These are phyloP conservation scores for Wickerhamiella slavikovae DNA, from an alignment of 805 yeast species.

Conservation along the genomic window DNA sequence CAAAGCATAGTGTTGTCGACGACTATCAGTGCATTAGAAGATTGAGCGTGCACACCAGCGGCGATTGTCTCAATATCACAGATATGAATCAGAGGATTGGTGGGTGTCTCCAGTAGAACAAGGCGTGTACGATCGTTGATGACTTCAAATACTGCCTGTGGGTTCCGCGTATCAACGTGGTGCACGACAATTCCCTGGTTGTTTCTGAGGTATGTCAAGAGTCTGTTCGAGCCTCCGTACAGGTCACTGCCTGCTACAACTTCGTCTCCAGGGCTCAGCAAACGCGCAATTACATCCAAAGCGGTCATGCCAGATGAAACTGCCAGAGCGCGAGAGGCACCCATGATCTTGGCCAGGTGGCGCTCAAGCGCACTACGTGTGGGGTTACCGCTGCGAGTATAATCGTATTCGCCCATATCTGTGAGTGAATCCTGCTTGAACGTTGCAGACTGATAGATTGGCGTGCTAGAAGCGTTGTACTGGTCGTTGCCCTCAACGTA, in stretches of 20 bases:
- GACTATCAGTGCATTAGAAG: slow-evolving; percentile 59
- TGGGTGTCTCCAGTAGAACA: slow-evolving; percentile 79
- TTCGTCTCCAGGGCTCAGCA: slow-evolving; percentile 64
- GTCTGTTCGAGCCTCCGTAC: slow-evolving; percentile 84
- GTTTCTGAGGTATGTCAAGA: slow-evolving; percentile 47
- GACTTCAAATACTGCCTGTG: slow-evolving; percentile 35
- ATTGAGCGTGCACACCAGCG: slow-evolving; percentile 40
- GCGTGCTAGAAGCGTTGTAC: slow-evolving; percentile 64
- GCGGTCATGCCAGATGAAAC: slow-evolving; percentile 90
- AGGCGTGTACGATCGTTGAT: slow-evolving; percentile 41
- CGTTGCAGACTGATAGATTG: slow-evolving; percentile 86
- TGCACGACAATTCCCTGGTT: slow-evolving; percentile 44
- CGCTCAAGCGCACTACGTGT: slow-evolving; percentile 64
- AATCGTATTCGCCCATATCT: slow-evolving; percentile 65
- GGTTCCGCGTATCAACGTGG: slow-evolving; percentile 68
- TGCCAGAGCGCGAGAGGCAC: slow-evolving; percentile 56
- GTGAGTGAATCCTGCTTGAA: slow-evolving; percentile 59
- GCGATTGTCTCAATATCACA: slow-evolving; percentile 57
- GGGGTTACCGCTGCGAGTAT: slow-evolving; percentile 88
- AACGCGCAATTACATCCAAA: slow-evolving; percentile 60
- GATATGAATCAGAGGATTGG: slow-evolving; percentile 80
- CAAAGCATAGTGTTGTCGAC: slow-evolving; percentile 97
- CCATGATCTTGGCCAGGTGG: slow-evolving; percentile 60
- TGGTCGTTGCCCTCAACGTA: slow-evolving; percentile 41
- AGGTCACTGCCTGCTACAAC: slow-evolving; percentile 88